These are phyloP conservation scores for Colletotrichum somersetense DNA, from an alignment of 2,329 filamentous ascomycete species.

Conservation along the genomic window DNA sequence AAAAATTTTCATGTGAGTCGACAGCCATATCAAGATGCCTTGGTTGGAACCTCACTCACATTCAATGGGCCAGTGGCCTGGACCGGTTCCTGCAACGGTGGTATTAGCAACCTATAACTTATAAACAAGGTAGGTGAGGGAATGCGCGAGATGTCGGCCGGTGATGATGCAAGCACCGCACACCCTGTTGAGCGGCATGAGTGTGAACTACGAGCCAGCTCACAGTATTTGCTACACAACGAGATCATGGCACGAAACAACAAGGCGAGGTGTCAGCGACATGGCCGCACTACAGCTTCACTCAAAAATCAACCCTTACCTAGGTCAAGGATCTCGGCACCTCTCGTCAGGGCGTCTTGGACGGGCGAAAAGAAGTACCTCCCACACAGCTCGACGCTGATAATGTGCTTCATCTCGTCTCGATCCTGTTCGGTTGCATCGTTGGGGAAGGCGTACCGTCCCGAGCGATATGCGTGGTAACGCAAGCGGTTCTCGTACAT, in stretches of 20 bases:
- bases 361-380: constrained; percentile 60
- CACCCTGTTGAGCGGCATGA: neutral
- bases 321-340: constrained; percentile 61
- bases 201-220: neutral
- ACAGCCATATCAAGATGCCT: neutral
- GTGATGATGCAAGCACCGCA: neutral
- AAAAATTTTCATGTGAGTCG: constrained; percentile 36
- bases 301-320: constrained; percentile 50
- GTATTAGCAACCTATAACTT: constrained; percentile 38
- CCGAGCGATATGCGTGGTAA: constrained; percentile 57
- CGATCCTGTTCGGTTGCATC: constrained; percentile 58
- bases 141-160: neutral
- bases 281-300: neutral
- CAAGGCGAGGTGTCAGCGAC: neutral
- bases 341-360: constrained; percentile 52
- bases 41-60: constrained; percentile 52
- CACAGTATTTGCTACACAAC: neutral
- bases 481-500: constrained; percentile 56
- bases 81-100: constrained; percentile 58
- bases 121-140: neutral
- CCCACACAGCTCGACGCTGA: constrained; percentile 56
- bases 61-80: constrained; percentile 64
- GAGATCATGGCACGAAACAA: neutral
- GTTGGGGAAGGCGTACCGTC: constrained; percentile 59
- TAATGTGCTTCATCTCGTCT: constrained; percentile 57